A percentile compares a stretch with the other conserved stretches of the same genome.
phyloP scores from a whole-genome alignment of 768 basidiomycete genomes.

The Pleurotus platypus region DNA sequence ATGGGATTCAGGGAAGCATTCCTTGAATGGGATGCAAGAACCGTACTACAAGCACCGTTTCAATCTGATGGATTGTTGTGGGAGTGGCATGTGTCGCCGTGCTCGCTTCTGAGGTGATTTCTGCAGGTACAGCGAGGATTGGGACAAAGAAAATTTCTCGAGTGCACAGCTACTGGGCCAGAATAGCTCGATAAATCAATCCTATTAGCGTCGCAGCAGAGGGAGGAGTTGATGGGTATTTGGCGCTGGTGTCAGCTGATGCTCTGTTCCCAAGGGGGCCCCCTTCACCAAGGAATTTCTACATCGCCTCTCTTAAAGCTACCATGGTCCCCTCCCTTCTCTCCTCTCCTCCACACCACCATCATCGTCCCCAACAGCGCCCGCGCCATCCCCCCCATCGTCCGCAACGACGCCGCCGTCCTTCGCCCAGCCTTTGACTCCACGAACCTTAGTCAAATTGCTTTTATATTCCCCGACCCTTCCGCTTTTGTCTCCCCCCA shows the following conservation, averaged over 20 bases:
- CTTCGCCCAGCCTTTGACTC: too few relatives aligned
- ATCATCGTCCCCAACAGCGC: slow-evolving; percentile 8
- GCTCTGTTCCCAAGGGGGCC: slow-evolving; percentile 5
- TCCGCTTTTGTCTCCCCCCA: slow-evolving; percentile 14
- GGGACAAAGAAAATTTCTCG: neutral
- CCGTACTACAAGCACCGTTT: slow-evolving; percentile 2
- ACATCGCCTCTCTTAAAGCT: slow-evolving; percentile 9
- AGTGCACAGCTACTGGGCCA: neutral
- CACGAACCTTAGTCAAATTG: slow-evolving; percentile 18
- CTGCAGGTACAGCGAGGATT: neutral
- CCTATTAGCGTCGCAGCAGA: neutral
- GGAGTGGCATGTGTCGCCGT: too few relatives aligned
- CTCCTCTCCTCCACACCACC: neutral
- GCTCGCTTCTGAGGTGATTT: neutral
- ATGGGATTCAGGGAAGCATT: neutral
- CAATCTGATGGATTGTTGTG: neutral
- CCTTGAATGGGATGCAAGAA: neutral
- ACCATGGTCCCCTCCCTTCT: neutral
- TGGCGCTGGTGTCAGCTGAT: slow-evolving; percentile 6
- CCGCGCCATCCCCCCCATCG: neutral
- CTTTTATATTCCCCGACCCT: slow-evolving; percentile 30
- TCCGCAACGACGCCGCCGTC: too few relatives aligned
- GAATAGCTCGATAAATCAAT: too few relatives aligned
- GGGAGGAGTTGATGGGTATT: slow-evolving; percentile 3
- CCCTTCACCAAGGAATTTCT: slow-evolving; percentile 9